Percentiles rank a stretch among this genome's conserved stretches.
Evolutionary conservation across 2,329 filamentous ascomycete genomes (phyloP).

Genomic region (Rhynchosporium graminicola): DNA sequence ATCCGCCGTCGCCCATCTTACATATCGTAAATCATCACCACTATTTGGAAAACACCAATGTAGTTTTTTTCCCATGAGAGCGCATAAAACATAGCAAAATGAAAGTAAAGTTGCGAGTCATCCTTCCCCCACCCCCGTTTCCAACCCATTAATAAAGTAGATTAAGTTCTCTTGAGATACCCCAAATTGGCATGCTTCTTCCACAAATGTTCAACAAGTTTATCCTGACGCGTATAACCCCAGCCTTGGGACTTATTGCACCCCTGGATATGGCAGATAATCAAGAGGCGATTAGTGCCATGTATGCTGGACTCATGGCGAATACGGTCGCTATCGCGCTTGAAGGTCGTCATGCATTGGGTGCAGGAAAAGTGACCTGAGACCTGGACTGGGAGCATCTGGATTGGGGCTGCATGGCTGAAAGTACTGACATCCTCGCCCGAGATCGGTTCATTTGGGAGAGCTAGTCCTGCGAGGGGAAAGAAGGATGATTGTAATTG

Average conservation of each 20-base stretch:
- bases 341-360: constrained; percentile 17
- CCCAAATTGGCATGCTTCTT: constrained; percentile 22
- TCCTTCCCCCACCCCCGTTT: neutral
- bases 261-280: constrained; percentile 16
- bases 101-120: no score
- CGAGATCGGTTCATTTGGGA: neutral
- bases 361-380: neutral
- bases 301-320: constrained; percentile 21
- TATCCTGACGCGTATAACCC: constrained; percentile 22
- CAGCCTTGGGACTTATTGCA: constrained; percentile 10
- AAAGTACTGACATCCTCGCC: neutral
- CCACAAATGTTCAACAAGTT: constrained; percentile 25
- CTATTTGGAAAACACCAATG: no score
- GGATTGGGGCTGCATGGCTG: neutral
- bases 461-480: neutral
- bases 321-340: constrained; percentile 15
- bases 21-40: no score
- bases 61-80: no score
- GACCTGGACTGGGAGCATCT: neutral
- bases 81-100: no score
- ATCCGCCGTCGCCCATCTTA: no score
- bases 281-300: neutral
- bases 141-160: neutral
- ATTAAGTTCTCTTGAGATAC: constrained; percentile 12
- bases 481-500: no score